A percentile compares a stretch with the other conserved stretches of the same genome.
These are phyloP conservation scores for Rhododendron ovatum DNA, from an alignment of 148 eudicot genomes.

Conservation along the genomic window DNA sequence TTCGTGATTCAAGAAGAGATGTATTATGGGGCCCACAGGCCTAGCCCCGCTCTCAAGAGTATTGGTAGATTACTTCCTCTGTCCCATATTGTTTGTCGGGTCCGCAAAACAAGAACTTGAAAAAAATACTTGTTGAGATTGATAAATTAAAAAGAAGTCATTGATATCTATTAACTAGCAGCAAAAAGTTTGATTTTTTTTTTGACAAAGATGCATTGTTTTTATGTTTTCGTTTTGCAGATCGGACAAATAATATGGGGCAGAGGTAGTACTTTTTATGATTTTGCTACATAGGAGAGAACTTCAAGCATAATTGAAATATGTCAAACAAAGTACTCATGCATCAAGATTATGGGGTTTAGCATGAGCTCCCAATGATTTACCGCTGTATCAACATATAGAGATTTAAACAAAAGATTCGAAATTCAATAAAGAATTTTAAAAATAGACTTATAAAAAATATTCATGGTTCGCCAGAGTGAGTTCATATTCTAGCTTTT, in stretches of 20 bases:
- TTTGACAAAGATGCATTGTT: too few species aligned
- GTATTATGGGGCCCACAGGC: neutral
- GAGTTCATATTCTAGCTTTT: neutral
- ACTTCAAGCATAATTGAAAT: neutral
- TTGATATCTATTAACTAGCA: neutral
- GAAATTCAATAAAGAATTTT: too few species aligned
- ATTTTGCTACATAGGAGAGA: neutral
- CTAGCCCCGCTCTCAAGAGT: neutral
- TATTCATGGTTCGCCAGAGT: neutral
- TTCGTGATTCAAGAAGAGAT: too few species aligned
- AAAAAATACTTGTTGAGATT: neutral
- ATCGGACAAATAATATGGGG: too few species aligned
- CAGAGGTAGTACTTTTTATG: too few species aligned
- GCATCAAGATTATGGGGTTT: neutral
- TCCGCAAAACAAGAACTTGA: too few species aligned
- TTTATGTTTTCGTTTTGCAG: too few species aligned
- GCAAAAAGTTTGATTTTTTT: neutral
- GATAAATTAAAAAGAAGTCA: neutral
- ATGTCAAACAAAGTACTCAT: neutral
- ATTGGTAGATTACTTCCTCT: too few species aligned
- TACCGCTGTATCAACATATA: too few species aligned
- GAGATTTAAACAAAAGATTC: neutral
- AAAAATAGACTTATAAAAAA: neutral
- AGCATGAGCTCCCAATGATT: neutral
- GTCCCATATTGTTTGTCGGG: too few species aligned